Evolutionary conservation across 1,284 basidiomycete genomes (phyloP).

Genomic region (Boletus holoroseus): DNA sequence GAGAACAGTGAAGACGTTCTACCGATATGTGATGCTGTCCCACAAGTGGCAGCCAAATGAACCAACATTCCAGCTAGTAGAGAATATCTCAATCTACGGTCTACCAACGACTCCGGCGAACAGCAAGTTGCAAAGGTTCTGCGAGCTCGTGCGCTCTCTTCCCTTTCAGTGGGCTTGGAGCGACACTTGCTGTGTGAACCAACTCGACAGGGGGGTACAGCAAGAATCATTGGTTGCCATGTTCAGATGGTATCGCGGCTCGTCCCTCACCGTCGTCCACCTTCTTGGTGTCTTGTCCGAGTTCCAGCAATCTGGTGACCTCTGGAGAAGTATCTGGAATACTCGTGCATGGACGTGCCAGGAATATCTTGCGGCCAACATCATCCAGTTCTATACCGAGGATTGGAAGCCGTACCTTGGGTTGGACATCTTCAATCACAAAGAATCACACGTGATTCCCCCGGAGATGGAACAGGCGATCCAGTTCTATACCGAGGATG

Average conservation of each 20-base stretch:
- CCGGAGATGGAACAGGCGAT: no score
- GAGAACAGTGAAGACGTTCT: no score
- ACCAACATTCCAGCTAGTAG: background rate
- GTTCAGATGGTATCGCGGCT: conserved; percentile 14
- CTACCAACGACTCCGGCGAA: background rate
- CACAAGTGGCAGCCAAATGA: no score
- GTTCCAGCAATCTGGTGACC: background rate
- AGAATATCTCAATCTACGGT: background rate
- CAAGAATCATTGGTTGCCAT: conserved; percentile 15
- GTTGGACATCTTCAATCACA: background rate
- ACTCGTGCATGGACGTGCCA: background rate
- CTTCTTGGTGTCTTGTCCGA: background rate
- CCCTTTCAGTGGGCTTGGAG: conserved; percentile 11
- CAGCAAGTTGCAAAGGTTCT: conserved; percentile 7
- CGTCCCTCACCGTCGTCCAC: conserved; percentile 8
- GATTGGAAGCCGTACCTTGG: background rate
- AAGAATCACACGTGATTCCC: background rate
- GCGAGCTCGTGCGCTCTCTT: conserved; percentile 1
- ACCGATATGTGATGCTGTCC: no score
- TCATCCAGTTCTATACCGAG: background rate
- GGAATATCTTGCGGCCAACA: background rate
- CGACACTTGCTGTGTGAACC: conserved; percentile 16
- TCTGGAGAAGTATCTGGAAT: background rate
- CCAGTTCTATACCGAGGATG: background rate
- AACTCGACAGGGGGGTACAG: background rate